Base-by-base conservation (phyloP, 2,329 filamentous ascomycete species). In the Ascochyta koolunga region DNA sequence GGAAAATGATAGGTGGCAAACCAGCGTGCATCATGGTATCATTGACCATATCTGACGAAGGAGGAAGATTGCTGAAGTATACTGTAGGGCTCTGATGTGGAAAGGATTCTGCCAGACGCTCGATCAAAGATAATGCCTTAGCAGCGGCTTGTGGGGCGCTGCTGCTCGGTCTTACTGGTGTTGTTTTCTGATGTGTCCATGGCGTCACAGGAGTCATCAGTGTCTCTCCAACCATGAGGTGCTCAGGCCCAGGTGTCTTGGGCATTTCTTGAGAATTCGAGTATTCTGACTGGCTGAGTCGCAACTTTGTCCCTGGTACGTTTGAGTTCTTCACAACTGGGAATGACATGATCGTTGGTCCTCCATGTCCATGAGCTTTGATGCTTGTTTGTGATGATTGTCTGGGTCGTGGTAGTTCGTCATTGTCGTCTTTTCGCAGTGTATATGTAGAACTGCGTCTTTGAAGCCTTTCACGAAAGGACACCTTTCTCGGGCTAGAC, bases 241-340 rank as follows among this genome's bases (percentile, higher is more conserved):
- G 56, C 49, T 74, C 72, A 32, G 55, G 16, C 13, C 59, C 56
- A 33, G 68, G 67, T 16, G 70, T 72, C 40, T 67, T 67, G 0
- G 64, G 69, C 3, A 61, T 37, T 25, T 74, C 68, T 50, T 74
- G 71, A 3, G 70, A 71, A 21, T 80, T 80, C 33, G 85, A 84
- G 31, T 82, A 82, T 45, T 72, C 76, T 49, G 81, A 84, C 70
- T 93, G 90, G 65, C 88, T 91, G 25, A 91, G 77, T 38, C 87
- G 84, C 39, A 86, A 62, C 24, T 81, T 78, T 0, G 88, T 89
- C 54, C 80, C 80, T 5, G 84, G 82, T 62, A 90, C 85, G 62
- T 86, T 82, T 1, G 87, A 83, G 62, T 93, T 86, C 74, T 96
- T 96, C 19, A 93, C 89, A 11, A 92, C 83, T 1, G 88, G 83